These are phyloP conservation scores for Leucaena leucocephala DNA, from an alignment of 306 rosid species.

Conservation along the genomic window DNA sequence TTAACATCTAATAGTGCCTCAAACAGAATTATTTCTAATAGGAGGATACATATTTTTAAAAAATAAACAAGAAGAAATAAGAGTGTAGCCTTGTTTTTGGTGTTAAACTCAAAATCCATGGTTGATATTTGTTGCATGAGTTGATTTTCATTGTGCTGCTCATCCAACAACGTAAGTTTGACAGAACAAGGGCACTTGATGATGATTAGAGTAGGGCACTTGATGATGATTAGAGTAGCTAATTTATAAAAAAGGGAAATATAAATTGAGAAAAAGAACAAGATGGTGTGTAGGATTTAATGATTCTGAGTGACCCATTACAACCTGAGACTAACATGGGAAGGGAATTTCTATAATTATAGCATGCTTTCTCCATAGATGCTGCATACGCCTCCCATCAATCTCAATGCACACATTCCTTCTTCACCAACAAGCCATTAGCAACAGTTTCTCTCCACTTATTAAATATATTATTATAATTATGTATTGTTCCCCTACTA, in stretches of 20 bases:
- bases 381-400: slow-evolving; percentile 34
- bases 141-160: background rate
- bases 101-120: background rate
- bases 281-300: background rate
- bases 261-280: background rate
- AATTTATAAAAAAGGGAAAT: background rate
- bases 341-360: background rate
- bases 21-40: too few species aligned
- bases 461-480: background rate
- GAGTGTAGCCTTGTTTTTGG: background rate
- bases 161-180: background rate
- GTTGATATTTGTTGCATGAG: background rate
- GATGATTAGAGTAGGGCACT: background rate
- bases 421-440: slow-evolving; percentile 22
- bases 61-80: too few species aligned
- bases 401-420: slow-evolving; percentile 14
- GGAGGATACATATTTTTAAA: too few species aligned
- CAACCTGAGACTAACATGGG: background rate
- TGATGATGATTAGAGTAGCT: background rate
- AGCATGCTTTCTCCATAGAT: background rate
- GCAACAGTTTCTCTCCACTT: background rate
- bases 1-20: too few species aligned
- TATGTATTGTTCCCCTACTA: too few species aligned
- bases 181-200: background rate
- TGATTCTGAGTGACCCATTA: slow-evolving; percentile 30